Evolutionary conservation across 108 stramenopile species (phyloP).

Genomic region (Nitzschia palea): DNA sequence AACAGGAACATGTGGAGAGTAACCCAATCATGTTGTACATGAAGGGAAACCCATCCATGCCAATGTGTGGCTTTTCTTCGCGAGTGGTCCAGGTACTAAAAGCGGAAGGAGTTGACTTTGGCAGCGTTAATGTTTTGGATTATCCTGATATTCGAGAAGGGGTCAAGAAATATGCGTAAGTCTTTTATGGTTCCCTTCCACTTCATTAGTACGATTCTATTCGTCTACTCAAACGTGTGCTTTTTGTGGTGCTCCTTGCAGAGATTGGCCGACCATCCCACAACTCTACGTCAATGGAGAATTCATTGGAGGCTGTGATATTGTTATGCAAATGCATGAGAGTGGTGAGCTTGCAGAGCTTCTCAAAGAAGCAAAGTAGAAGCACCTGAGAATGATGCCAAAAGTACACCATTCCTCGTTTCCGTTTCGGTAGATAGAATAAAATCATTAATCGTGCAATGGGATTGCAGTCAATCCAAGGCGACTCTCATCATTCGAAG

Average conservation of each 20-base stretch:
- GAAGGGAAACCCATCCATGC: conserved; percentile 96
- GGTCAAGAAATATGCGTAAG: conserved; percentile 45
- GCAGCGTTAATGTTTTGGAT: conserved; percentile 96
- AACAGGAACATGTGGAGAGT: conserved; percentile 59
- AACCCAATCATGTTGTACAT: conserved; percentile 98
- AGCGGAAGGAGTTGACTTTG: conserved; percentile 89
- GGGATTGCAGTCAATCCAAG: conserved; percentile 31
- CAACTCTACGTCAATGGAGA: conserved; percentile 97
- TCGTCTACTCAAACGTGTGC: background rate
- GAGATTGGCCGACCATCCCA: conserved; percentile 66
- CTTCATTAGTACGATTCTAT: background rate
- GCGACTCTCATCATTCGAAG: background rate
- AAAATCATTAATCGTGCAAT: conserved; percentile 1
- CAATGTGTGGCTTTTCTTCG: conserved; percentile 97
- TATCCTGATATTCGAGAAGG: conserved; percentile 96
- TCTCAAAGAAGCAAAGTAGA: conserved; percentile 53
- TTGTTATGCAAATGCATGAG: conserved; percentile 89
- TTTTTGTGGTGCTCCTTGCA: background rate
- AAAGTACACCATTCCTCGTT: too few relatives aligned
- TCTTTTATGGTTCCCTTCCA: background rate
- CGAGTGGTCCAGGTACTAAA: conserved; percentile 89
- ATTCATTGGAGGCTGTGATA: conserved; percentile 97
- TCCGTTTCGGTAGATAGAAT: too few relatives aligned
- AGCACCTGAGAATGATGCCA: too few relatives aligned
- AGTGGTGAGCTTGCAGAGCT: conserved; percentile 88